Conservation (phyloP, 2,329 filamentous ascomycete species). For the Apiospora aurea region DNA sequence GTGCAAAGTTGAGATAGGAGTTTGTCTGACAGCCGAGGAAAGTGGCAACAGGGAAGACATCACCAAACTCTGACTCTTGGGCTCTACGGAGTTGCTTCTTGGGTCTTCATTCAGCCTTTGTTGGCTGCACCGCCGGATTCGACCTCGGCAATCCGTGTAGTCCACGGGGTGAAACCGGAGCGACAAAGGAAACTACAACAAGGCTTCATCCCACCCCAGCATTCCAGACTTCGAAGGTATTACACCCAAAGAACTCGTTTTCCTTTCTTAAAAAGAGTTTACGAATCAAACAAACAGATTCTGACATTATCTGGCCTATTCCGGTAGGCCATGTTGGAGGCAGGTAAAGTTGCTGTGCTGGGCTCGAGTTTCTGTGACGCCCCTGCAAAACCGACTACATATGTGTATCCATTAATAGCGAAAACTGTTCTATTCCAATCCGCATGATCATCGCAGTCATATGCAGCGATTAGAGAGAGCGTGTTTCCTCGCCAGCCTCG, state of each 20-base stretch:
- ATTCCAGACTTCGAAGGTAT: background rate
- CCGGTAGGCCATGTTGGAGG: background rate
- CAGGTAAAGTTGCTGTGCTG: background rate
- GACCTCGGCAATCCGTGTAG: no score
- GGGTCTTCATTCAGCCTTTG: background rate
- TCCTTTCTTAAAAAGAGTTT: background rate
- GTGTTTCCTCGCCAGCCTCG: background rate
- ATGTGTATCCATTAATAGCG: no score
- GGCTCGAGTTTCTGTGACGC: background rate
- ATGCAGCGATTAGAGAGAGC: background rate
- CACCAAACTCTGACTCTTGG: no score
- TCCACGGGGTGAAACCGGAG: background rate
- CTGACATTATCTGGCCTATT: background rate
- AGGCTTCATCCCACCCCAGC: background rate
- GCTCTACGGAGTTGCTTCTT: no score
- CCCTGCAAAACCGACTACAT: background rate
- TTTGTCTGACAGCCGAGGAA: background rate
- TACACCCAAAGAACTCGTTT: no score
- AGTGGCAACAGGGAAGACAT: background rate
- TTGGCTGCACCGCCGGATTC: background rate
- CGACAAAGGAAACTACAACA: background rate
- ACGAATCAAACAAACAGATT: background rate
- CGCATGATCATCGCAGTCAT: background rate
- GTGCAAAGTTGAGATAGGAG: background rate
- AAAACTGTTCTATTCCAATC: background rate